phyloP scores from a whole-genome alignment of 164 flowering plant species.

The Stephania japonica region DNA sequence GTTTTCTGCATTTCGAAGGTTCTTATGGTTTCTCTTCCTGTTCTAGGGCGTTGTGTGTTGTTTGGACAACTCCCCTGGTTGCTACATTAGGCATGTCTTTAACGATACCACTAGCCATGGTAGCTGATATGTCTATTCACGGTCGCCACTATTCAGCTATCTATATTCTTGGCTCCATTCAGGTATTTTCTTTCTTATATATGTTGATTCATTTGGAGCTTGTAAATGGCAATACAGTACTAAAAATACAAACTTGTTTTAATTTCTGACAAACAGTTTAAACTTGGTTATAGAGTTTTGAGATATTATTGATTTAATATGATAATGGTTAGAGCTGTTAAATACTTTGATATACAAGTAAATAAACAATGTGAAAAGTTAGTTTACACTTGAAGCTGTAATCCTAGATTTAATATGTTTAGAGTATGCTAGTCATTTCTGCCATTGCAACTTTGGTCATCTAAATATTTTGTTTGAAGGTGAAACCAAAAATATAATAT shows the following conservation, averaged over 20 bases:
- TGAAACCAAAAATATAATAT: no score
- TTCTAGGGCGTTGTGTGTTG: conserved; percentile 80
- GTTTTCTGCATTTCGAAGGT: background rate
- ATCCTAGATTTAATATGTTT: background rate
- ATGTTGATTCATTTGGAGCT: background rate
- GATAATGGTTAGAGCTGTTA: background rate
- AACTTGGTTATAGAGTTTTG: background rate
- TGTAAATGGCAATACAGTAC: background rate
- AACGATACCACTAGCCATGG: conserved; percentile 90
- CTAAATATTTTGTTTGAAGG: background rate
- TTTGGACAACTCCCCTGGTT: conserved; percentile 90
- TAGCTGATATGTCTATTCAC: conserved; percentile 87
- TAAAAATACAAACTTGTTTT: background rate
- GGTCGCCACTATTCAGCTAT: conserved; percentile 87
- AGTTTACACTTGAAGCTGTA: background rate
- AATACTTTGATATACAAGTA: background rate
- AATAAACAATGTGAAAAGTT: background rate
- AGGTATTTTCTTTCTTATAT: conserved; percentile 38
- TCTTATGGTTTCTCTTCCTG: conserved; percentile 5
- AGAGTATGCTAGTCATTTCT: background rate
- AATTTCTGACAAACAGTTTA: background rate
- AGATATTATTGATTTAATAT: background rate
- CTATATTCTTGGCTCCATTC: conserved; percentile 75
- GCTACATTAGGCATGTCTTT: conserved; percentile 93
- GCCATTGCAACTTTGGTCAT: background rate